phyloP scores from a whole-genome alignment of 495 filamentous ascomycete species.

The Hypoxylon rickii region DNA sequence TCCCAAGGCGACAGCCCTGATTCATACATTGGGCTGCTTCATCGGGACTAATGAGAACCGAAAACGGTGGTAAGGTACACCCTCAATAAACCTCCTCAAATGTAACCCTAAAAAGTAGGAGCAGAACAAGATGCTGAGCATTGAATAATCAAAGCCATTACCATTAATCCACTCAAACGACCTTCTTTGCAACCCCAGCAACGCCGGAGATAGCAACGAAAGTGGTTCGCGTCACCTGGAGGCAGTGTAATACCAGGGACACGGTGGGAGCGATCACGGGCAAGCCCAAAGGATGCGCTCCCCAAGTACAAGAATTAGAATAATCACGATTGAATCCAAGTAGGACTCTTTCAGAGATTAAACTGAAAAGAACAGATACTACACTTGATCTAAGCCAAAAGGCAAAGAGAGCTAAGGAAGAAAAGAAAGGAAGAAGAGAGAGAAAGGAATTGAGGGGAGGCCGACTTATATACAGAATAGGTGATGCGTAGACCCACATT shows the following conservation, averaged over 20 bases:
- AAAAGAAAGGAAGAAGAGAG: slow-evolving; percentile 26
- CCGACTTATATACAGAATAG: slow-evolving; percentile 6
- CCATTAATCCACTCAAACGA: not conserved
- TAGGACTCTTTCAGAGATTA: slow-evolving; percentile 65
- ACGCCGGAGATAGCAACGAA: slow-evolving; percentile 56
- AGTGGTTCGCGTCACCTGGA: slow-evolving; percentile 74
- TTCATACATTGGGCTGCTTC: no score
- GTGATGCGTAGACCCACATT: not conserved
- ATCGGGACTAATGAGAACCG: no score
- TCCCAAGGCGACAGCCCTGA: no score
- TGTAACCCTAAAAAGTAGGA: no score
- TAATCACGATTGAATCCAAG: slow-evolving; percentile 68
- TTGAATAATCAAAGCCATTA: no score
- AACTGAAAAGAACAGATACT: slow-evolving; percentile 97
- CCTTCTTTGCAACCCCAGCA: slow-evolving; percentile 63
- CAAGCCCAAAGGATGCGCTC: slow-evolving; percentile 71
- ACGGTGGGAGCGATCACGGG: slow-evolving; percentile 68
- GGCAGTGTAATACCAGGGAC: slow-evolving; percentile 81
- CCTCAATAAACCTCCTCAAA: no score
- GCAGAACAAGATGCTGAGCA: no score
- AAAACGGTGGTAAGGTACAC: no score
- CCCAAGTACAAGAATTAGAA: slow-evolving; percentile 67
- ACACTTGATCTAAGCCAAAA: slow-evolving; percentile 86
- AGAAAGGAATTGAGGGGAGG: slow-evolving; percentile 17
- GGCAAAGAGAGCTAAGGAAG: slow-evolving; percentile 41